Base-by-base conservation (phyloP, 116 monocot genomes). In the Cymodocea nodosa region DNA sequence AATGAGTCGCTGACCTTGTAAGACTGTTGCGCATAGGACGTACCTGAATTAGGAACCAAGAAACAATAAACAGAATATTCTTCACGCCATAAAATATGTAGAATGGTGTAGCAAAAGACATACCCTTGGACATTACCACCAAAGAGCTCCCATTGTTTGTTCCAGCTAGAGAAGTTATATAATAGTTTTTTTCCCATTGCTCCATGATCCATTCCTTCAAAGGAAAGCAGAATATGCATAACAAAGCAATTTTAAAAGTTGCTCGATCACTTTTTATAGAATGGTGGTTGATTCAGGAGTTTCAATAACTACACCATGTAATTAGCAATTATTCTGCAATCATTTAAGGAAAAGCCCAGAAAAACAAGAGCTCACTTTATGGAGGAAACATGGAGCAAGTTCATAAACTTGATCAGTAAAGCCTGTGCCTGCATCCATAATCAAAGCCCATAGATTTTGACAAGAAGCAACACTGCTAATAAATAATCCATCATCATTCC, bases 381-480 rank as follows among this genome's bases (percentile, higher is more conserved):
- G 85, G 74, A 95, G 87, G 73, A 95, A 95, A 72, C 75, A 69
- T 58, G 79, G 72, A 22, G 95, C 87, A 3, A 95, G 80, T 58
- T 87, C 85, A 70, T 95, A 85, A 66, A 90, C 85, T 83, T 95
- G 95, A 66, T 83, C 63, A 59, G 70, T 83, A 69, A 90, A 95
- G 62, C 83, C 87, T 61, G 95, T 95, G 71, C 95, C 95, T 39
- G 90, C 95, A 82, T 95, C 95, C 95, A 95, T 95, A 65, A 95
- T 95, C 50, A 95, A 62, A 12, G 90, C 90, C 95, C 95, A 95
- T 13, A 95, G 78, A 75, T 90, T 83, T 68, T 81, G 37, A 74
- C 81, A 83, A 53, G 90, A 90, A 54, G 87, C 74, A 74, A 95
- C 83, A 70, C 87, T 82, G 53, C 95, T 95, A 59, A 95, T 87